phyloP scores from a whole-genome alignment of 805 yeast species.

The Debaryomyces maramus region DNA sequence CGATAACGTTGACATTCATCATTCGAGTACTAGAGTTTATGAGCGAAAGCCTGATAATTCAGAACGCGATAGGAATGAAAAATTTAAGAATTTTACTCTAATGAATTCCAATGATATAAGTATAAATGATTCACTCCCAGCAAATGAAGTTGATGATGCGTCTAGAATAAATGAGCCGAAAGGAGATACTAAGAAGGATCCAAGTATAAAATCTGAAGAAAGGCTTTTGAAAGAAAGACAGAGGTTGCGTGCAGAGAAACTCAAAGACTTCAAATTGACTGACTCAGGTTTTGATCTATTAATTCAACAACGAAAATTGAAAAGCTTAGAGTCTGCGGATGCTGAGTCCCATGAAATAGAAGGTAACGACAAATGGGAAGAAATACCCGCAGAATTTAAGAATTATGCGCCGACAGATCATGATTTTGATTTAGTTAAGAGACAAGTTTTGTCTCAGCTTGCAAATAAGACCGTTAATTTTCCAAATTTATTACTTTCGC shows the following conservation, averaged over 20 bases:
- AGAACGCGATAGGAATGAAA: neutral
- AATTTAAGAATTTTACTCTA: no score
- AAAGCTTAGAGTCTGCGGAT: neutral
- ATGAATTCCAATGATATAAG: neutral
- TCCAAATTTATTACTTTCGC: conserved; percentile 15
- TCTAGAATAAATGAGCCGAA: neutral
- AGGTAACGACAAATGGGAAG: conserved; percentile 2
- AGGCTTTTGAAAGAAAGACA: neutral
- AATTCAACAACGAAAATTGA: neutral
- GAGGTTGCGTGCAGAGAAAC: neutral
- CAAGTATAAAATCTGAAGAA: neutral
- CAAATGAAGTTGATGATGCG: neutral
- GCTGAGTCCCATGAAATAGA: neutral
- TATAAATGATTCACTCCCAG: neutral
- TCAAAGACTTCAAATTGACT: conserved; percentile 1
- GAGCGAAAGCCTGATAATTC: neutral
- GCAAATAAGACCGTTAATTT: conserved; percentile 13
- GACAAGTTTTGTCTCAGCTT: conserved; percentile 22
- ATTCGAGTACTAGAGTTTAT: neutral
- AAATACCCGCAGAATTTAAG: conserved; percentile 1
- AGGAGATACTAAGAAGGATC: neutral
- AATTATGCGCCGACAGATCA: conserved; percentile 2
- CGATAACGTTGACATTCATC: neutral
- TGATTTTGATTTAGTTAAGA: conserved; percentile 17
- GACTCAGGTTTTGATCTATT: neutral